Evolutionary conservation across 2,329 filamentous ascomycete species (phyloP).

Genomic region (Nemania sp.): DNA sequence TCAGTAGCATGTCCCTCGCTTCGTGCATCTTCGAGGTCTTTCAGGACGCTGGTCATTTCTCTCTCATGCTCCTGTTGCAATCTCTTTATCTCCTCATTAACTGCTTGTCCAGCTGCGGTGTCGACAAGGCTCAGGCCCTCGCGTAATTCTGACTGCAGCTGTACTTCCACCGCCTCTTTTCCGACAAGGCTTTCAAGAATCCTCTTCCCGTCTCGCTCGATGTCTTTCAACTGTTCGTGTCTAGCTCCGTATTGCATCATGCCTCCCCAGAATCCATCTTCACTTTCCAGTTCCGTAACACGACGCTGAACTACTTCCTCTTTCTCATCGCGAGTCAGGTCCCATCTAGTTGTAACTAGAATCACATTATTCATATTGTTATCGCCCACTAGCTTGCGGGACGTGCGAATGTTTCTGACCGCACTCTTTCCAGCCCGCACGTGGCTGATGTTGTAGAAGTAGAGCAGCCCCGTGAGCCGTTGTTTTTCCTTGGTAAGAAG

Average conservation of each 20-base stretch:
- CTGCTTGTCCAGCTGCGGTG: neutral
- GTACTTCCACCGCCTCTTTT: neutral
- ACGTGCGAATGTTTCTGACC: neutral
- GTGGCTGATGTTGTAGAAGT: neutral
- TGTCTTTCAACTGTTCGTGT: neutral
- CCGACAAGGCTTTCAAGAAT: neutral
- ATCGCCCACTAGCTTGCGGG: neutral
- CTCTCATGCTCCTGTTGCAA: neutral
- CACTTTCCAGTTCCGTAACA: neutral
- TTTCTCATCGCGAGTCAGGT: neutral
- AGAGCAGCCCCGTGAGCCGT: neutral
- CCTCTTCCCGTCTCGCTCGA: neutral
- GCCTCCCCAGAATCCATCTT: neutral
- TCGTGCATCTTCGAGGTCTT: neutral
- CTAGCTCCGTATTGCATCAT: neutral
- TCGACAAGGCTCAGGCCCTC: neutral
- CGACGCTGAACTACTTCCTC: neutral
- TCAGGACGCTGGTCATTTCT: neutral
- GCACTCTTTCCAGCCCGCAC: neutral
- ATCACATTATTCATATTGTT: neutral
- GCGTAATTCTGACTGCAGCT: neutral
- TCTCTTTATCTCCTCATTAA: neutral
- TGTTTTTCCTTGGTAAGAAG: neutral
- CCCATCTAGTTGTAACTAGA: neutral
- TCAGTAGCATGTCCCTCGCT: neutral